These are phyloP conservation scores for Chlorophyllum brunneum DNA, from an alignment of 768 basidiomycete genomes.

Conservation along the genomic window DNA sequence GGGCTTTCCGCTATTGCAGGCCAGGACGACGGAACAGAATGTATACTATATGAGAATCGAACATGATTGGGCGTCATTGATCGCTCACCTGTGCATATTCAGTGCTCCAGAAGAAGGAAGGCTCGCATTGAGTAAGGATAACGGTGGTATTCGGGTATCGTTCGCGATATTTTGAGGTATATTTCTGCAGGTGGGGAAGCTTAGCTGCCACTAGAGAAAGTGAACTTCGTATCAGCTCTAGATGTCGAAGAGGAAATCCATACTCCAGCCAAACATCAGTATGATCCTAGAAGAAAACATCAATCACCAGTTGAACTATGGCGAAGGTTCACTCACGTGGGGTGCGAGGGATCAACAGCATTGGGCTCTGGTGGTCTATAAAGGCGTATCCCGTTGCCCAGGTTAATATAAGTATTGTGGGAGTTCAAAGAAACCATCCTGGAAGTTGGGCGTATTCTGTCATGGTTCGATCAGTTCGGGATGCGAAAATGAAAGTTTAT, in stretches of 20 bases:
- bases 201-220: constrained; percentile 41
- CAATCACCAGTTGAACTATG: too few relatives aligned
- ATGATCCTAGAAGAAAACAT: constrained; percentile 33
- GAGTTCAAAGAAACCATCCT: neutral
- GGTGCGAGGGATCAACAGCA: neutral
- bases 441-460: neutral
- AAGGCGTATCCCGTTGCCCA: constrained; percentile 23
- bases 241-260: constrained; percentile 16
- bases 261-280: constrained; percentile 45
- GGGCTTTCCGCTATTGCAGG: constrained; percentile 22
- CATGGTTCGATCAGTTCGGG: neutral
- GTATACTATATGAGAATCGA: neutral
- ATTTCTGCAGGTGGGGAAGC: constrained; percentile 43
- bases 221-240: neutral
- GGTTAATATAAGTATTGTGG: neutral
- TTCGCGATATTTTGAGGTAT: constrained; percentile 34
- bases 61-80: neutral
- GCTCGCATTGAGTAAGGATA: constrained; percentile 34
- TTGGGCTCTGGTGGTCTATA: constrained; percentile 13
- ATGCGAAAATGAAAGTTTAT: too few relatives aligned
- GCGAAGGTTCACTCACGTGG: neutral
- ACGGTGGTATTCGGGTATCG: constrained; percentile 40
- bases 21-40: neutral
- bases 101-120: constrained; percentile 32
- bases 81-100: constrained; percentile 26